These are phyloP conservation scores for Pyrenochaeta sp. DNA, from an alignment of 2,329 filamentous ascomycete genomes.

Conservation along the genomic window DNA sequence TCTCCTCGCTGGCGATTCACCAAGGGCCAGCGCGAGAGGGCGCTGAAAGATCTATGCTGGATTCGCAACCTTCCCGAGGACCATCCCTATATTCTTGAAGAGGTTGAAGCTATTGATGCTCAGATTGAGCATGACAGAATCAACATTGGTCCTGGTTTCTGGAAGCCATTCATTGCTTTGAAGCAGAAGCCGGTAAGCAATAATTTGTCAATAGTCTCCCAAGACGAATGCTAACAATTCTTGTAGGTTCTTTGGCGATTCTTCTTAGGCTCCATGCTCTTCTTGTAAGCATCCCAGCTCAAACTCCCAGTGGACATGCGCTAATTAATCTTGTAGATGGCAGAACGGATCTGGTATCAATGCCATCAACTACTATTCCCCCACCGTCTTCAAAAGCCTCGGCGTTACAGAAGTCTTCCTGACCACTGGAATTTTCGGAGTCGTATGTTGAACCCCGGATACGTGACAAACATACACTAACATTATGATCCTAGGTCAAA, in stretches of 20 bases:
- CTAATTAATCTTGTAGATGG: slow-evolving; percentile 52
- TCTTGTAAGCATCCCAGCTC: slow-evolving; percentile 56
- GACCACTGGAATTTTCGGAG: slow-evolving; percentile 79
- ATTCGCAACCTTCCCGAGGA: slow-evolving; percentile 65
- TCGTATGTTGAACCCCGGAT: too few species aligned
- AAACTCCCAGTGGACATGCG: not conserved
- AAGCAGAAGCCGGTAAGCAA: slow-evolving; percentile 46
- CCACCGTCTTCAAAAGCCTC: slow-evolving; percentile 72
- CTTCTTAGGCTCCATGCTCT: slow-evolving; percentile 76
- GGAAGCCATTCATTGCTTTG: slow-evolving; percentile 57
- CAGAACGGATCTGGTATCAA: slow-evolving; percentile 82
- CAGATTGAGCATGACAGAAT: slow-evolving; percentile 70
- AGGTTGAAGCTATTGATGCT: slow-evolving; percentile 73
- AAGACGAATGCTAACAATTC: too few species aligned
- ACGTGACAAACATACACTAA: not conserved
- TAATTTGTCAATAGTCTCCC: too few species aligned
- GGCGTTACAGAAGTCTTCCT: slow-evolving; percentile 69
- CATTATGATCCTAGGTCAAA: slow-evolving; percentile 54
- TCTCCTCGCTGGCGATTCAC: slow-evolving; percentile 55
- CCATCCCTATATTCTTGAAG: slow-evolving; percentile 75
- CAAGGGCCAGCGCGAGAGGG: slow-evolving; percentile 51
- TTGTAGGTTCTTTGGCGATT: slow-evolving; percentile 72
- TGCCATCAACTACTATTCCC: slow-evolving; percentile 77
- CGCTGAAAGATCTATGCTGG: slow-evolving; percentile 63
- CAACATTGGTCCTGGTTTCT: slow-evolving; percentile 75